Evolutionary conservation across 2,329 filamentous ascomycete species (phyloP).

Genomic region (Aureobasidium mangrovei): DNA sequence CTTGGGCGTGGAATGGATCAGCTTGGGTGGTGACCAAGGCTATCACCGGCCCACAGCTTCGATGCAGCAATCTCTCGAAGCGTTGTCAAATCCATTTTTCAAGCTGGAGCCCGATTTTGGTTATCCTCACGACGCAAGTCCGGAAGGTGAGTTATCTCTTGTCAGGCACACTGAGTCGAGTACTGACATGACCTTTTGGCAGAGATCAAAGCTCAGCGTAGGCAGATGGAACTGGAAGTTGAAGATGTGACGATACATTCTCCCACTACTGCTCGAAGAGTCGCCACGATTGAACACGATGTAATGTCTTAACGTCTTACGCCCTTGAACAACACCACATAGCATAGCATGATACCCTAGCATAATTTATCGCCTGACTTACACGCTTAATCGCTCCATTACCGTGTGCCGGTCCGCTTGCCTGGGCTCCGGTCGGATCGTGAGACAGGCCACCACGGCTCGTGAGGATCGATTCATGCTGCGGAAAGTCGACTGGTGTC

Average conservation of each 20-base stretch:
- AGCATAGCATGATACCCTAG: constrained; percentile 8
- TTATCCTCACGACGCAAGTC: constrained; percentile 21
- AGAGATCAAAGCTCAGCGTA: background rate
- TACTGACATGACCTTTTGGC: background rate
- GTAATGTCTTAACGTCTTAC: background rate
- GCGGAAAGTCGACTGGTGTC: no score
- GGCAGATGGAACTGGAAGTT: background rate
- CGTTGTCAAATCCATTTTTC: constrained; percentile 20
- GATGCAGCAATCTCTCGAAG: constrained; percentile 23
- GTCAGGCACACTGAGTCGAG: no score
- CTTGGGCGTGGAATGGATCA: constrained; percentile 24
- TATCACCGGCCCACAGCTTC: constrained; percentile 19
- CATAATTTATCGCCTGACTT: background rate
- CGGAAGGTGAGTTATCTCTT: background rate
- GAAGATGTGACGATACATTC: background rate
- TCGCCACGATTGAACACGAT: background rate
- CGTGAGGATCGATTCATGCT: background rate
- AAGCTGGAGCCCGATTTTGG: constrained; percentile 23
- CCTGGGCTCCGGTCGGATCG: background rate
- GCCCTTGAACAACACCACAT: background rate
- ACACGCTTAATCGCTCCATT: background rate
- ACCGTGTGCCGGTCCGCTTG: background rate
- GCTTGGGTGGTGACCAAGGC: constrained; percentile 18
- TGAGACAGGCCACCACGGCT: background rate
- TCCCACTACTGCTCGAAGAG: background rate